Base-by-base conservation (phyloP, 768 basidiomycete species). In the Chiua virens region DNA sequence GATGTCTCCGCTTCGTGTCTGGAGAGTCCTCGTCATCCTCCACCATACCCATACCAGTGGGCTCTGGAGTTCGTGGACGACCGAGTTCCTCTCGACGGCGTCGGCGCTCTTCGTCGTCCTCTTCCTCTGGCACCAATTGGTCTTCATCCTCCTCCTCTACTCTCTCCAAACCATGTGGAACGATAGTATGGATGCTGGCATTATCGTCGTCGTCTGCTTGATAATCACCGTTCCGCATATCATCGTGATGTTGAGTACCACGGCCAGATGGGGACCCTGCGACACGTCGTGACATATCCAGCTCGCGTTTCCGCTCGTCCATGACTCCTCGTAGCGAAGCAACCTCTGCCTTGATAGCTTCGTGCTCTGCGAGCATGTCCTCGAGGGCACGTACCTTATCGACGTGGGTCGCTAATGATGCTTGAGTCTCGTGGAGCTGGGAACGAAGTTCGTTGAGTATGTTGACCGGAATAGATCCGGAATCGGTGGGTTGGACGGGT, bases 331-430 rank as follows among this genome's bases (percentile, higher is more conserved):
- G 76, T 45, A 98, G 73, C 3, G 76, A 73, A 34, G 79, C 73
- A 3, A 98, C 83, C 59, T 98, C 94, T 25, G 76, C 74, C 67
- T 87, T 87, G 63, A 97, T 81, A 8, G 72, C 74, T 50, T 97
- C 93, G 58, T 98, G 92, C 70, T 97, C 93, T 1, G 79, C 77
- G 36, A 96, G 75, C 54, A 90, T 80, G 27, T 77, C 80, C 62
- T 98, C 96, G 35, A 99, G 74, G 22, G 86, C 83, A 36, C 85
- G 82, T 45, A 95, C 86, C 68, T 85, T 92, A 55, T 93, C 89
- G 36, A 91, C 79, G 60, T 97, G 92, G 15, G 70, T 75, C 3
- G 85, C 78, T 13, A 98, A 78, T 0, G 85, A 85, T 1, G 76
- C 67, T 62, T 96, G 94, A 0, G 95, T 97, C 37, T 93, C 90